Percentiles rank a stretch among this genome's conserved stretches.
Conservation (phyloP, 306 rosid species). For the Inga oerstediana region DNA sequence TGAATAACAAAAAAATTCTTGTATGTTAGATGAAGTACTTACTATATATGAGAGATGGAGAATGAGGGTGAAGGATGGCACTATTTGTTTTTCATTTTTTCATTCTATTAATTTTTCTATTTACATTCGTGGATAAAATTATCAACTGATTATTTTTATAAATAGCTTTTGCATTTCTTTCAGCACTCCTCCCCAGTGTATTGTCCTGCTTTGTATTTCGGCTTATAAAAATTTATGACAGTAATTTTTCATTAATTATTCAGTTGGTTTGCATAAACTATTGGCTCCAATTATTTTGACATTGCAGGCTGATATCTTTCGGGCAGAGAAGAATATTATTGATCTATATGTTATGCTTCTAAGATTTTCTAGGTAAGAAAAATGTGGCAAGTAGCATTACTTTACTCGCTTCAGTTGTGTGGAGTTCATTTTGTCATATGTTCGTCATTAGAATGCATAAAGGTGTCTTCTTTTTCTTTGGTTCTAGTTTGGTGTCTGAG, state of each 20-base stretch:
- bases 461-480: conserved; percentile 35
- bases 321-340: conserved; percentile 77
- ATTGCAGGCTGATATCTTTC: conserved; percentile 92
- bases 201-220: conserved; percentile 24
- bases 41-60: conserved; percentile 3
- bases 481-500: conserved; percentile 77
- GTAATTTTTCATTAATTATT: conserved; percentile 16
- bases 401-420: conserved; percentile 16
- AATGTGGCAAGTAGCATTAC: conserved; percentile 2
- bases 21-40: neutral
- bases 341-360: conserved; percentile 94
- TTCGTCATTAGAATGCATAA: conserved; percentile 25
- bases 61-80: conserved; percentile 9
- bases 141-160: neutral
- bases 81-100: conserved; percentile 15
- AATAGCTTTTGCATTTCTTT: conserved; percentile 12
- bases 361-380: conserved; percentile 82
- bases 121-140: conserved; percentile 1
- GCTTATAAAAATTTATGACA: neutral
- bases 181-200: conserved; percentile 9
- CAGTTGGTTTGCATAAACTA: conserved; percentile 18
- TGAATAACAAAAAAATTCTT: neutral
- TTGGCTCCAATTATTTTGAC: conserved; percentile 27
- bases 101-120: conserved; percentile 1
- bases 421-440: conserved; percentile 25